Evolutionary conservation across 345 rosid genomes (phyloP).

Genomic region (Angophora floribunda): DNA sequence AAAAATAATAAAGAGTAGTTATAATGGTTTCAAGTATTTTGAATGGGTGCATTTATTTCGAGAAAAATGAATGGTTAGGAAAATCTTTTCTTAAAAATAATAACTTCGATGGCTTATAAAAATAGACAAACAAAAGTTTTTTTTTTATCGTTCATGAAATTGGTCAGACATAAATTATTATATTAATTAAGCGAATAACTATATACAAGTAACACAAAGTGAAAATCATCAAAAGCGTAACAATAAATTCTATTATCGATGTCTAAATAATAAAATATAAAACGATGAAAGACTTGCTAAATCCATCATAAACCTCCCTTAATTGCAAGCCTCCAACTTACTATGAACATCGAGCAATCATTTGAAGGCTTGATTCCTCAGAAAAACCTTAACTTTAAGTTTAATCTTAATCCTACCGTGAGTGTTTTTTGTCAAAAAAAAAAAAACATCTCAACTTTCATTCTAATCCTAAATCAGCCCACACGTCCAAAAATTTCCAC

Average conservation of each 20-base stretch:
- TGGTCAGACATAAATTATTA: rapidly evolving
- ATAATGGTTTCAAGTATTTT: neutral
- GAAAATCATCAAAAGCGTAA: neutral
- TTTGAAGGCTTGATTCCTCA: neutral
- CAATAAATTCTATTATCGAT: neutral
- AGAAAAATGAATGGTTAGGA: neutral
- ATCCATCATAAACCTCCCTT: neutral
- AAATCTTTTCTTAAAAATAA: neutral
- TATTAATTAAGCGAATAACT: neutral
- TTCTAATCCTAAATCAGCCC: neutral
- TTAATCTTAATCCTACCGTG: neutral
- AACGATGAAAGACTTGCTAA: neutral
- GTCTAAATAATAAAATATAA: too few relatives aligned
- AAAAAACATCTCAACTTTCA: neutral
- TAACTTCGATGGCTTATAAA: rapidly evolving
- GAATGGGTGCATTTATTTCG: neutral
- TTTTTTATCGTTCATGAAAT: neutral
- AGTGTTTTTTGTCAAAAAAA: too few relatives aligned
- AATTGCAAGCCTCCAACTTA: neutral
- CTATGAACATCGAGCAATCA: neutral
- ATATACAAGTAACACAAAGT: neutral
- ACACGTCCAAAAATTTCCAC: neutral
- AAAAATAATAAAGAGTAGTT: neutral
- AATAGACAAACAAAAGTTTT: rapidly evolving
- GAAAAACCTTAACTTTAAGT: neutral